Conservation (phyloP, 805 yeast genomes). For the Lipomyces chichibuensis region DNA sequence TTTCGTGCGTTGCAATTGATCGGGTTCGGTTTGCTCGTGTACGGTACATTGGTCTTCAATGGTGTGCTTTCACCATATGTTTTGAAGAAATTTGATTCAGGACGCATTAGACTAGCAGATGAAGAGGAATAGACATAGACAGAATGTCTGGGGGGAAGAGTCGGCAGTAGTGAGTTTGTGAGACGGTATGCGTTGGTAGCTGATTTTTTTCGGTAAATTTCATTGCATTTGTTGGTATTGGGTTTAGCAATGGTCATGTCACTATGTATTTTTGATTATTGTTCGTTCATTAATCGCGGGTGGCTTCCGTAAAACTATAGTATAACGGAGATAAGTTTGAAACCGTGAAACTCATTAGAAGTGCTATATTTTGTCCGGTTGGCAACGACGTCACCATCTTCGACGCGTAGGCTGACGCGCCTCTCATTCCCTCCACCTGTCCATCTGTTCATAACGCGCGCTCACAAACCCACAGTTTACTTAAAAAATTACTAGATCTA, state of each 20-base stretch:
- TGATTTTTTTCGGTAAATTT: neutral
- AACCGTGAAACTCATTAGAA: too few species aligned
- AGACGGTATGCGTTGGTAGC: neutral
- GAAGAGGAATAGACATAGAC: slow-evolving; percentile 3
- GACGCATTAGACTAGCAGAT: slow-evolving; percentile 13
- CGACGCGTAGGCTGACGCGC: neutral
- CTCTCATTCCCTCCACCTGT: too few species aligned
- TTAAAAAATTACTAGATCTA: too few species aligned
- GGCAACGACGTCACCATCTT: too few species aligned
- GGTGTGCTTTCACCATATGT: slow-evolving; percentile 44
- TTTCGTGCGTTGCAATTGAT: slow-evolving; percentile 63
- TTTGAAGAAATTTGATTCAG: slow-evolving; percentile 2
- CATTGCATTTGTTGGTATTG: neutral
- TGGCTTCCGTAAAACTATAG: too few species aligned
- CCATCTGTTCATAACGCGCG: too few species aligned
- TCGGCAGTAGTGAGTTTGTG: neutral
- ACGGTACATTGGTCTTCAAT: slow-evolving; percentile 75
- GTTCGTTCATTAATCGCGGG: neutral
- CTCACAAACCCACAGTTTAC: too few species aligned
- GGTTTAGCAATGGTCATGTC: neutral
- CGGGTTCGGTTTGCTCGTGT: slow-evolving; percentile 66
- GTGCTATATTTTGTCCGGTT: too few species aligned
- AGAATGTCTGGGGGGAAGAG: neutral
- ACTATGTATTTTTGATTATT: neutral
- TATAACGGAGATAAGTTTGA: too few species aligned